Conservation (phyloP, 1,284 basidiomycete genomes). For the Rhodotorula sp. region DNA sequence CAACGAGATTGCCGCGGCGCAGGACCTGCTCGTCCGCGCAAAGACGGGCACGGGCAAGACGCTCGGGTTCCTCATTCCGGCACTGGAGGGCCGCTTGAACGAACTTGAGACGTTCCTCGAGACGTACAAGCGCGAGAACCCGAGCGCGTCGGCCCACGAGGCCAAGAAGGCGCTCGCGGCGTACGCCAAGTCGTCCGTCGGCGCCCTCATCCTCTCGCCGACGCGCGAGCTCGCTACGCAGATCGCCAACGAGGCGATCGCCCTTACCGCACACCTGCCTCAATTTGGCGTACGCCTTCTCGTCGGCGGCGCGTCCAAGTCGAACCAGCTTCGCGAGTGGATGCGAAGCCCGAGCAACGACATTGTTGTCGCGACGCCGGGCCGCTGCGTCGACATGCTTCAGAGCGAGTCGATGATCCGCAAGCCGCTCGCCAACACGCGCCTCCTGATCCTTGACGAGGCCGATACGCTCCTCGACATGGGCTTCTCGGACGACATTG, state of each 20-base stretch:
- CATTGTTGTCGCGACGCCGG: conserved; percentile 90
- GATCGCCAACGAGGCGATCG: conserved; percentile 85
- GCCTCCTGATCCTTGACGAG: conserved; percentile 85
- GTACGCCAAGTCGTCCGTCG: conserved; percentile 57
- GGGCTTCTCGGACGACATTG: conserved; percentile 91
- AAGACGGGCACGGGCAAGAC: conserved; percentile 96
- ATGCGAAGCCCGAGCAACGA: conserved; percentile 68
- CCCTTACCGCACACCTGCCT: conserved; percentile 67
- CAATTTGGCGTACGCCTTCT: conserved; percentile 93
- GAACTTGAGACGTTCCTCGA: conserved; percentile 98
- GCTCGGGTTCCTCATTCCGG: conserved; percentile 82
- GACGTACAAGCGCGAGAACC: conserved; percentile 57
- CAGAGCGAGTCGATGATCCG: conserved; percentile 63
- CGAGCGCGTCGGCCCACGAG: conserved; percentile 51
- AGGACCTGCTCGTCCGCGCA: conserved; percentile 88
- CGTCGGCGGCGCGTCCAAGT: conserved; percentile 78
- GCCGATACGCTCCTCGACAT: conserved; percentile 94
- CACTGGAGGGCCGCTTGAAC: conserved; percentile 61
- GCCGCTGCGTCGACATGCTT: conserved; percentile 80
- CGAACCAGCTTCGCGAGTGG: conserved; percentile 76
- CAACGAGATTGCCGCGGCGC: conserved; percentile 46
- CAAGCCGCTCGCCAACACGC: conserved; percentile 69
- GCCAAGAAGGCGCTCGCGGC: conserved; percentile 40
- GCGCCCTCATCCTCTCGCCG: conserved; percentile 84
- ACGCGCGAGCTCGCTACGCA: conserved; percentile 93